Conservation (phyloP, 805 yeast species). For the Pichia eremophila region DNA sequence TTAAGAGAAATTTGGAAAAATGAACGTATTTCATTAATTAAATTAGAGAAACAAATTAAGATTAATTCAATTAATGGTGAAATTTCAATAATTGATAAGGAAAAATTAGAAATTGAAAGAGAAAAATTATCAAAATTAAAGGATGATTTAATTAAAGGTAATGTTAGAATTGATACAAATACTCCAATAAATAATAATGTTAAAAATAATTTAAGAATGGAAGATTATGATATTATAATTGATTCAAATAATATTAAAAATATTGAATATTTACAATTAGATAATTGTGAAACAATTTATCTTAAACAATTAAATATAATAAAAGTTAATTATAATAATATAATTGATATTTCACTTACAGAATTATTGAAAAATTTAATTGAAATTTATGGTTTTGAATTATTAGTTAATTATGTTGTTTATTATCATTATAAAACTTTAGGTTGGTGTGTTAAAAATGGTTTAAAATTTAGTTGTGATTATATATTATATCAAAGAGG, state of each 20-base stretch:
- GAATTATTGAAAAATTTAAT: constrained; percentile 11
- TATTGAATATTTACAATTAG: constrained; percentile 53
- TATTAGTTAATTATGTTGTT: constrained; percentile 49
- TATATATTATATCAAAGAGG: constrained; percentile 78
- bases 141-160: constrained; percentile 13
- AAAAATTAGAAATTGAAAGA: constrained; percentile 29
- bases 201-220: constrained; percentile 21
- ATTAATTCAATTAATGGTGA: constrained; percentile 7
- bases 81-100: constrained; percentile 4
- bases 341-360: not conserved
- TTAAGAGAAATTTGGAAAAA: constrained; percentile 66
- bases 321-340: constrained; percentile 2
- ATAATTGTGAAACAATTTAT: constrained; percentile 70
- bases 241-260: constrained; percentile 17
- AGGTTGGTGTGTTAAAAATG: constrained; percentile 93
- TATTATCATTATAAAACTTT: constrained; percentile 81
- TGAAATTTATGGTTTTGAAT: constrained; percentile 7
- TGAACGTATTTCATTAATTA: constrained; percentile 55
- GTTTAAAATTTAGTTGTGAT: constrained; percentile 89
- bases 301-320: constrained; percentile 37
- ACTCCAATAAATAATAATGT: not conserved
- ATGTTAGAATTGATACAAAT: constrained; percentile 1
- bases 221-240: constrained; percentile 27
- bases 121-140: constrained; percentile 16
- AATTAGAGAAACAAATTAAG: constrained; percentile 28